phyloP scores from a whole-genome alignment of 2,329 filamentous ascomycete species.

The Cladosporium velox region DNA sequence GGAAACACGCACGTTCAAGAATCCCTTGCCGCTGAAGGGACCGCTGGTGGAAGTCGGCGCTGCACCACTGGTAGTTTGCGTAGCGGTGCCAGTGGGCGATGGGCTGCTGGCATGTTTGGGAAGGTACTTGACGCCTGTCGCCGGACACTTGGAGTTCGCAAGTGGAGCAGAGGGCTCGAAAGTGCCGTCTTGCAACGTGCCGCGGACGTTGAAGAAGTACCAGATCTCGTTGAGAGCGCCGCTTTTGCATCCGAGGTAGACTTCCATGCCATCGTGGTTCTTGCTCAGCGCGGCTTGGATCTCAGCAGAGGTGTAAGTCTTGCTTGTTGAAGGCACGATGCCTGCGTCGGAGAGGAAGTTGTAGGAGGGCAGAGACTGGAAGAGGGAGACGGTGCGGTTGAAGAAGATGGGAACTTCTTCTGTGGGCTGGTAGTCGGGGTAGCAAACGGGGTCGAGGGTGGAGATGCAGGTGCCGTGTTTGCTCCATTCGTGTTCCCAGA shows the following conservation, averaged over 20 bases:
- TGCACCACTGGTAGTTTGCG: slow-evolving; percentile 38
- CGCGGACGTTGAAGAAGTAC: slow-evolving; percentile 65
- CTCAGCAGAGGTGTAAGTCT: slow-evolving; percentile 60
- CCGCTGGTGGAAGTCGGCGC: slow-evolving; percentile 38
- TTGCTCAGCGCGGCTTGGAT: slow-evolving; percentile 61
- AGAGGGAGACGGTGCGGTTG: slow-evolving; percentile 64
- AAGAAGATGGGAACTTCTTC: slow-evolving; percentile 72
- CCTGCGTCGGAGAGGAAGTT: slow-evolving; percentile 62
- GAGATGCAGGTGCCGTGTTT: slow-evolving; percentile 75
- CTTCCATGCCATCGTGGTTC: slow-evolving; percentile 56
- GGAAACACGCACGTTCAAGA: slow-evolving; percentile 57
- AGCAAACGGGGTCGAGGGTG: slow-evolving; percentile 66
- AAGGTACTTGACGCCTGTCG: slow-evolving; percentile 63
- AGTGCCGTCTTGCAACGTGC: slow-evolving; percentile 60
- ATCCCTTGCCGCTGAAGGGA: slow-evolving; percentile 61
- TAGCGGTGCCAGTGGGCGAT: slow-evolving; percentile 30
- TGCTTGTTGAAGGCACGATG: slow-evolving; percentile 55
- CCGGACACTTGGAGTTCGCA: slow-evolving; percentile 63
- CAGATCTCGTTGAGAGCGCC: slow-evolving; percentile 56
- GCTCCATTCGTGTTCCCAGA: slow-evolving; percentile 72
- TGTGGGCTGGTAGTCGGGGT: slow-evolving; percentile 57
- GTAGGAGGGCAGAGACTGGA: slow-evolving; percentile 67
- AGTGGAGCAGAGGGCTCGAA: slow-evolving; percentile 61
- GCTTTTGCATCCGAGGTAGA: slow-evolving; percentile 60
- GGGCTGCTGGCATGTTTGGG: slow-evolving; percentile 52